phyloP scores from a whole-genome alignment of 306 rosid genomes.

The Fagus sylvatica region DNA sequence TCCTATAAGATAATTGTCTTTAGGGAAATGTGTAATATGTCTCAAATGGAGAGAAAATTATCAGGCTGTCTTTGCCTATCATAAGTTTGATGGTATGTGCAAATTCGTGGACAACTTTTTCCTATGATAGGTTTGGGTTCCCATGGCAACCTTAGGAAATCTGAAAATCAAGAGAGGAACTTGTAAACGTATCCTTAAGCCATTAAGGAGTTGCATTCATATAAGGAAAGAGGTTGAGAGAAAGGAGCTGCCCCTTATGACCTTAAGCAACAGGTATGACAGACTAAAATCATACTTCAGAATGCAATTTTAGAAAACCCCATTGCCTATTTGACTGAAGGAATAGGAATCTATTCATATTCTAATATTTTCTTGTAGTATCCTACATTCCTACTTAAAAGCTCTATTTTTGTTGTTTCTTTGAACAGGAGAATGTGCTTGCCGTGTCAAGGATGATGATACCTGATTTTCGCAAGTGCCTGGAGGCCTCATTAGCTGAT shows the following conservation, averaged over 20 bases:
- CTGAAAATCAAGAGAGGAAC: constrained; percentile 79
- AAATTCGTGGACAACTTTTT: not conserved
- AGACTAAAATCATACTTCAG: not conserved
- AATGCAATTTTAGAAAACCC: not conserved
- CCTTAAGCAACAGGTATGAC: constrained; percentile 80
- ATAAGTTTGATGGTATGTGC: not conserved
- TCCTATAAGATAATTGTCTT: not conserved
- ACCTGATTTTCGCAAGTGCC: constrained; percentile 87
- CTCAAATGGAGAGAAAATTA: not conserved
- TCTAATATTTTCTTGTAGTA: constrained; percentile 3
- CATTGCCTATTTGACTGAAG: not conserved
- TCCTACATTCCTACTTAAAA: not conserved
- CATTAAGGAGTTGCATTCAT: constrained; percentile 78
- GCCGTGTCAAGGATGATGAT: constrained; percentile 98
- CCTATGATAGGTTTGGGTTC: constrained; percentile 5
- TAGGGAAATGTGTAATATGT: not conserved
- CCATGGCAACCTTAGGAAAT: constrained; percentile 65
- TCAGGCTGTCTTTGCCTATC: not conserved
- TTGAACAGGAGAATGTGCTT: constrained; percentile 84
- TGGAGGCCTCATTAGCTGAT: constrained; percentile 70
- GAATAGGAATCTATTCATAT: constrained; percentile 1
- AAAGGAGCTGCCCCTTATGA: constrained; percentile 81
- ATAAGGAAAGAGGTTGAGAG: constrained; percentile 87
- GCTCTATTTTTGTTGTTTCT: constrained; percentile 15
- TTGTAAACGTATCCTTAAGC: constrained; percentile 53